phyloP scores from a whole-genome alignment of 108 stramenopile species.

The Conticribra weissflogii region DNA sequence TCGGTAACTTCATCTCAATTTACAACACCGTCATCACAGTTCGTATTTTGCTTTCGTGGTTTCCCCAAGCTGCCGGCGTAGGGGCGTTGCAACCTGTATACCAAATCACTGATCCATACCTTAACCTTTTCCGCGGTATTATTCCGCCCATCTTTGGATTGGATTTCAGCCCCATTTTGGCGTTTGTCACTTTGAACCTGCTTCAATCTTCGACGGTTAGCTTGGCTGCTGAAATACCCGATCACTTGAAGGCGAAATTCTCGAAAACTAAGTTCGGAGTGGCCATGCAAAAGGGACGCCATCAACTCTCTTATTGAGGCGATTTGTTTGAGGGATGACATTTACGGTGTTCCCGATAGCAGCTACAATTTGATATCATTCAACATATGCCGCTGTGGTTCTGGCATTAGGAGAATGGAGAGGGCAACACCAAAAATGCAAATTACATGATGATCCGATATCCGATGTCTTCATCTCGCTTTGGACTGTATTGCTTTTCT shows the following conservation, averaged over 20 bases:
- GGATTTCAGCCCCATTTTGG: slow-evolving; percentile 83
- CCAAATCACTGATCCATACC: slow-evolving; percentile 90
- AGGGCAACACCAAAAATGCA: too few species aligned
- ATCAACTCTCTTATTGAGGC: not conserved
- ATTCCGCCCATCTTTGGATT: slow-evolving; percentile 87
- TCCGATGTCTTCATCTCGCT: too few species aligned
- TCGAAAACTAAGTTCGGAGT: not conserved
- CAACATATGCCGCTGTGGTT: too few species aligned
- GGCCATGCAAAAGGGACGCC: not conserved
- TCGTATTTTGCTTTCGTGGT: slow-evolving; percentile 89
- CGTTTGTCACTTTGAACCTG: slow-evolving; percentile 48
- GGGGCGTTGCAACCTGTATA: slow-evolving; percentile 74
- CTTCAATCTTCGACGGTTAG: slow-evolving; percentile 15
- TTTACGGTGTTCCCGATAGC: too few species aligned
- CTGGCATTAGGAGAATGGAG: too few species aligned
- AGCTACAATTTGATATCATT: too few species aligned
- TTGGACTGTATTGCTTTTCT: too few species aligned
- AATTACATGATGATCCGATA: too few species aligned
- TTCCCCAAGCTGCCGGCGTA: slow-evolving; percentile 79
- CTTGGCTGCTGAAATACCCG: slow-evolving; percentile 33
- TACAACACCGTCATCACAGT: slow-evolving; percentile 93
- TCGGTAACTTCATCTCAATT: slow-evolving; percentile 79
- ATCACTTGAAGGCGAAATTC: slow-evolving; percentile 24
- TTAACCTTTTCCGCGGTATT: slow-evolving; percentile 87
- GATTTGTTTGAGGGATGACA: not conserved